Conservation (phyloP, 306 rosid species). For the Ochetophila trinervis region DNA sequence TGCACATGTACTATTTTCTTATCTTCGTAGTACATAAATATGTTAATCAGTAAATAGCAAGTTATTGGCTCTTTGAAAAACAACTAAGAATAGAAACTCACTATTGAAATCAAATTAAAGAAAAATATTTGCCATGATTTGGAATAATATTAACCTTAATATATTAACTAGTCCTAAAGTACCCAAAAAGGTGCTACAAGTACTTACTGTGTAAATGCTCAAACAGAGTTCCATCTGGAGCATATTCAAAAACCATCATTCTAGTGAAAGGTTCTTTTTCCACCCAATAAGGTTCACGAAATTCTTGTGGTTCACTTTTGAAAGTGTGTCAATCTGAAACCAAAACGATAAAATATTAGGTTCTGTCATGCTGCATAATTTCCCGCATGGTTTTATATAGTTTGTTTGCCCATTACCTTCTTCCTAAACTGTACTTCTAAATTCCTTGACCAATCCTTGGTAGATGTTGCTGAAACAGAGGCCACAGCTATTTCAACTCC, state of each 20-base stretch:
- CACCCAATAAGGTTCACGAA: constrained; percentile 84
- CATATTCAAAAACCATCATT: constrained; percentile 93
- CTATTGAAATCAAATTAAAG: too few species aligned
- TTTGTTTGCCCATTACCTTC: constrained; percentile 53
- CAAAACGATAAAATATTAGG: constrained; percentile 29
- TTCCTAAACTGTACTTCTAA: constrained; percentile 74
- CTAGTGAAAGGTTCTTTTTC: constrained; percentile 91
- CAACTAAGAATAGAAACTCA: too few species aligned
- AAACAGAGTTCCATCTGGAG: constrained; percentile 87
- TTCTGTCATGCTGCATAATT: constrained; percentile 5
- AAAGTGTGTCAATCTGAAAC: constrained; percentile 68
- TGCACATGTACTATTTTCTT: too few species aligned
- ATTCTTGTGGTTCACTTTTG: constrained; percentile 93
- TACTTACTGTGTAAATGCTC: constrained; percentile 95
- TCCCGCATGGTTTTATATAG: constrained; percentile 1
- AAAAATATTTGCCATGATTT: too few species aligned
- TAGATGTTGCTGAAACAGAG: constrained; percentile 45
- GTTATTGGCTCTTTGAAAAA: too few species aligned
- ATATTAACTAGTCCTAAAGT: too few species aligned
- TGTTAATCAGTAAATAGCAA: too few species aligned
- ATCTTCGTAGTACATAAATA: too few species aligned
- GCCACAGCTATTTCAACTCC: constrained; percentile 97
- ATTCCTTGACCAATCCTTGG: constrained; percentile 60
- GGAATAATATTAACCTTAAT: too few species aligned
- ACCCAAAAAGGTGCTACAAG: background rate